Evolutionary conservation across 495 filamentous ascomycete genomes (phyloP), one percentile per base, ranked within the genome.

Genomic region (Antarctomyces pellizariae): DNA sequence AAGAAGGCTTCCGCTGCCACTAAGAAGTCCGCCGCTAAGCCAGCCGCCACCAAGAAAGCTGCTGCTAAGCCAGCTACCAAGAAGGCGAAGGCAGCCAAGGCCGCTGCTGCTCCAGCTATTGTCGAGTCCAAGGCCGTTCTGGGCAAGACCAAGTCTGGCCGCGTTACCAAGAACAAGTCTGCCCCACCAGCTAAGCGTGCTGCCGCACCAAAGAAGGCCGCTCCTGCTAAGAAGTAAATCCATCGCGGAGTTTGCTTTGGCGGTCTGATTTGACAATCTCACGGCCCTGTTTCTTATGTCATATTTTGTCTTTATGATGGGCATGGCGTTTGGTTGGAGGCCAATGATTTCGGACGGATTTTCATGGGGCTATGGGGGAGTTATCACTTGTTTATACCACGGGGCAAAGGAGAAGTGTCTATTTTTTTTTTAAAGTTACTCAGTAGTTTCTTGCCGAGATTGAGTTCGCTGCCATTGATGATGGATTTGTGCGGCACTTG

Each of bases 81-180:
- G 36, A 90, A 79, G 64, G 90, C 83, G 47, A 91, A 91, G 67
- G 75, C 79, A 12, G 80, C 83, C 10, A 52, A 50, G 40, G 18
- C 46, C 18, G 38, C 34, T 27, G 5, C 13, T 10, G 37, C 34
- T 12, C 41, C 41, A 17, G 75, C 75, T 32, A 56, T 78, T 20
- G 63, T 67, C 18, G 66, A 75, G 30, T 58, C 71, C 47, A 55
- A 64, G 30, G 60, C 70, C 36, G 58, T 75, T 33, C 48, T 72
- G 19, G 52, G 59, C 39, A 78, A 71, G 56, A 83, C 75, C 48
- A 80, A 80, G 59, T 75, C 74, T 13, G 75, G 75, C 13, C 74
- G 75, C 25, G 67, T 80, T 37, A 74, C 72, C 30, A 83, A 80
- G 63, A 63, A 61, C 18, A 59, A 65, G 34, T 51, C 64, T 13